Evolutionary conservation across 1,284 basidiomycete species (phyloP), one percentile per base, ranked within the genome.

Genomic region (Apiotrichum montevideense): DNA sequence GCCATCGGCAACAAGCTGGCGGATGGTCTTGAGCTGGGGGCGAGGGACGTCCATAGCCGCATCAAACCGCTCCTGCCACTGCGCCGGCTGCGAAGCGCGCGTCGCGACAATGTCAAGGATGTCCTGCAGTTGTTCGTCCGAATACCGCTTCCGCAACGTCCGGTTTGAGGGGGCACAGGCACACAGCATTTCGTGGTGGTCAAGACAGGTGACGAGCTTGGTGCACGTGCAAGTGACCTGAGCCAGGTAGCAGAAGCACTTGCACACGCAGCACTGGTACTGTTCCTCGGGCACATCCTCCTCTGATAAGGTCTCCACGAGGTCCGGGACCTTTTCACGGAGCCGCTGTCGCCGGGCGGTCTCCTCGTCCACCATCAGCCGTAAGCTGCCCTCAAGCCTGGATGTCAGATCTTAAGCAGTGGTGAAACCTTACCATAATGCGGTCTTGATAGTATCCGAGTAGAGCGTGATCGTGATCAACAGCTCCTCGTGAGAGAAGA

Each of bases 401-500:
- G 33, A 2, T 6, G 53, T 43, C 15, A 49, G 46, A n/a, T 4
- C 11, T n/a, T 13, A 44, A 10, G 32, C 7, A 33, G 32, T 32
- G n/a, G 10, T 21, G 15, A 32, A 2, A 47, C 33, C 87, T 62
- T 70, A 91, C 95, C 95, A 98, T 61, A 88, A 79, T 3, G 95
- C 90, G 32, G 93, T 96, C 72, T 87, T 87, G 68, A 96, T 92
- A n/a, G 88, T 87, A 58, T 87, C 85, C 5, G 92, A 93, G 75
- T 96, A 90, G 68, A 93, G 86, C 21, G 88, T 92, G 70, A 98
- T 94, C 13, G 94, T 97, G 70, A 97, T 85, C 63, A 99, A 81
- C 32, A 98, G 83, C 78, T 98, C 95, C 66, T 98, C 91, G 75
- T 98, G 96, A 34, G 93, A 98, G 77, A 99, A 99, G 6, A 98